A percentile compares a stretch with the other conserved stretches of the same genome.
These are phyloP conservation scores for Hymenotorrendiella dingleyae DNA, from an alignment of 2,329 filamentous ascomycete species.

Conservation along the genomic window DNA sequence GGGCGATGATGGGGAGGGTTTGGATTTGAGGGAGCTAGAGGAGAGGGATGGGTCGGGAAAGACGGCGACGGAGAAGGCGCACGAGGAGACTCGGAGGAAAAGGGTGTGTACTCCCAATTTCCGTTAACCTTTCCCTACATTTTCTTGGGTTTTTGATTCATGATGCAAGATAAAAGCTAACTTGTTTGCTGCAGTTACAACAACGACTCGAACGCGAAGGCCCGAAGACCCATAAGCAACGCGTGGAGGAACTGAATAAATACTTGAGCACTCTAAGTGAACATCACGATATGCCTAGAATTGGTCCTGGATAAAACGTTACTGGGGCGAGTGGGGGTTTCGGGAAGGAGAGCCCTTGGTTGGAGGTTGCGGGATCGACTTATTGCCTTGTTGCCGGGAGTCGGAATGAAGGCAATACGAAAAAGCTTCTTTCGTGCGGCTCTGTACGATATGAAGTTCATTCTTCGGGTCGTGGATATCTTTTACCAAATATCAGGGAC, in stretches of 20 bases:
- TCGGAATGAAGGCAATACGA: too few relatives aligned
- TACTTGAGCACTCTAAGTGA: slow-evolving; percentile 90
- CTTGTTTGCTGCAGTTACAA: slow-evolving; percentile 53
- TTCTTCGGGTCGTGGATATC: too few relatives aligned
- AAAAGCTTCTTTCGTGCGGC: too few relatives aligned
- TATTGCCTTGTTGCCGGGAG: too few relatives aligned
- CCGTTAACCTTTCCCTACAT: slow-evolving; percentile 2
- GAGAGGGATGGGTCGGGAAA: slow-evolving; percentile 44
- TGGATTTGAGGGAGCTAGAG: slow-evolving; percentile 24
- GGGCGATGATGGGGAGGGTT: slow-evolving; percentile 25
- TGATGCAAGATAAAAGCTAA: background rate
- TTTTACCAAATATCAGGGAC: too few relatives aligned
- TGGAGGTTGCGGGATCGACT: background rate
- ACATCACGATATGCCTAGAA: slow-evolving; percentile 87
- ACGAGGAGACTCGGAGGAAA: slow-evolving; percentile 77
- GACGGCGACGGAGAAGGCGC: slow-evolving; percentile 76
- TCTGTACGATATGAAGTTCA: too few relatives aligned
- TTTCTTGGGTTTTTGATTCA: background rate
- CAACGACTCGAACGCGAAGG: slow-evolving; percentile 73
- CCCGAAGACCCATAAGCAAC: slow-evolving; percentile 93
- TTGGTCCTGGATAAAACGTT: slow-evolving; percentile 46
- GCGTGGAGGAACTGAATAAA: slow-evolving; percentile 90
- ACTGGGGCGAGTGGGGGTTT: background rate
- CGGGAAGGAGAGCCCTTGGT: background rate
- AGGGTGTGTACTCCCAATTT: slow-evolving; percentile 51